Evolutionary conservation across 805 yeast genomes (phyloP).

Genomic region (Teunomyces kruisii): DNA sequence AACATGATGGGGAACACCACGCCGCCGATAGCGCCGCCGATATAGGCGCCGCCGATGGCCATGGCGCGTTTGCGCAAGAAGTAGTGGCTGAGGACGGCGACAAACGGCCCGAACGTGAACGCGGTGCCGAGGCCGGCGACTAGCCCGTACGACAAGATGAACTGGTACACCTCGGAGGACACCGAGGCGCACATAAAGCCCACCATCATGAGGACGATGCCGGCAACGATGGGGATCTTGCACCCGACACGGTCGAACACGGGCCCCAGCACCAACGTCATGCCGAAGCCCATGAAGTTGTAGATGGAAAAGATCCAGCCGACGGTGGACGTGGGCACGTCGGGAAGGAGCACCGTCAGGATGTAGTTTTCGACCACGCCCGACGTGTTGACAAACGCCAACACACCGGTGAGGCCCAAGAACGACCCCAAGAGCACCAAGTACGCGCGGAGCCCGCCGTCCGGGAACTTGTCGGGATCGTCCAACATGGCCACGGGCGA

Average conservation of each 20-base stretch:
- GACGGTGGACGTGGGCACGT: slow-evolving; percentile 15
- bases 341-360: slow-evolving; percentile 11
- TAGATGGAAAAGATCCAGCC: slow-evolving; percentile 31
- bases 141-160: slow-evolving; percentile 24
- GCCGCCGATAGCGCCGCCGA: slow-evolving; percentile 36
- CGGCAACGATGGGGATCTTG: slow-evolving; percentile 19
- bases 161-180: slow-evolving; percentile 21
- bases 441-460: slow-evolving; percentile 26
- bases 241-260: slow-evolving; percentile 26
- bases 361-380: slow-evolving; percentile 26
- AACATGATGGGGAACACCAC: slow-evolving; percentile 28
- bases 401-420: slow-evolving; percentile 23
- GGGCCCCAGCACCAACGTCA: slow-evolving; percentile 24
- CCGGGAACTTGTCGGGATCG: slow-evolving; percentile 25
- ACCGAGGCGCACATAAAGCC: slow-evolving; percentile 24
- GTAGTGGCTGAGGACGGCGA: slow-evolving; percentile 27
- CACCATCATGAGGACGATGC: slow-evolving; percentile 15
- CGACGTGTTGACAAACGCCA: slow-evolving; percentile 26
- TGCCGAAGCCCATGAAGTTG: slow-evolving; percentile 25
- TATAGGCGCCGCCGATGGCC: slow-evolving; percentile 28
- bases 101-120: slow-evolving; percentile 24
- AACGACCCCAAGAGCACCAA: slow-evolving; percentile 24
- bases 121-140: slow-evolving; percentile 24
- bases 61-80: slow-evolving; percentile 22
- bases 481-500: slow-evolving; percentile 20